Percentiles rank a stretch among this genome's conserved stretches.
These are phyloP conservation scores for Teunomyces kruisii DNA, from an alignment of 805 yeast genomes.

Conservation along the genomic window DNA sequence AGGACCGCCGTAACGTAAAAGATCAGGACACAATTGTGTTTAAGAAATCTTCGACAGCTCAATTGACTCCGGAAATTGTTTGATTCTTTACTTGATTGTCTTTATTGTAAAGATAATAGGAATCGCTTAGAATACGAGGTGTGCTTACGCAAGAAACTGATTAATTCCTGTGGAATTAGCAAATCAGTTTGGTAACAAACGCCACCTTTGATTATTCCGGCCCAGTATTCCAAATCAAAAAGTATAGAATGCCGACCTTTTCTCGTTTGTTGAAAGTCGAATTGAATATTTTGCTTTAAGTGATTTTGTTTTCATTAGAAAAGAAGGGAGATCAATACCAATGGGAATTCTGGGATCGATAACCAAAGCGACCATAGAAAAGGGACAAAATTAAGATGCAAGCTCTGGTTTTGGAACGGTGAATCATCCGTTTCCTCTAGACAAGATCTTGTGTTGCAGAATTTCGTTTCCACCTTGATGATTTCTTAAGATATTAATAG, in stretches of 20 bases:
- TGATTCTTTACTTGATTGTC: background rate
- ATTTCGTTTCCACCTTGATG: background rate
- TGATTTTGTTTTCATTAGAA: constrained; percentile 1
- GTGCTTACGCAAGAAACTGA: constrained; percentile 1
- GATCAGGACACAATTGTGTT: background rate
- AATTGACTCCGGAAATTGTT: background rate
- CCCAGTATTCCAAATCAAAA: background rate
- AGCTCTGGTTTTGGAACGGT: background rate
- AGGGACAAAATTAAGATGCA: background rate
- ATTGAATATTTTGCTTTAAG: constrained; percentile 1
- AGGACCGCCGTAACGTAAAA: constrained; percentile 4
- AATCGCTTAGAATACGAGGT: constrained; percentile 2
- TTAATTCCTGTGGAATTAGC: background rate
- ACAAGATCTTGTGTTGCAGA: background rate
- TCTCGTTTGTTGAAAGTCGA: background rate
- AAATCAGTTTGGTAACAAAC: background rate
- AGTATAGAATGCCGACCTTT: background rate
- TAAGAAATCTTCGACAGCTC: background rate
- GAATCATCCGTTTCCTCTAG: background rate
- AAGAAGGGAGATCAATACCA: background rate
- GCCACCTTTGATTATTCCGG: constrained; percentile 7
- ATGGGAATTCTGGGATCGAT: background rate
- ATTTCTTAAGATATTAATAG: constrained; percentile 2
- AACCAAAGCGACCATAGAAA: constrained; percentile 3
- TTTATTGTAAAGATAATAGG: background rate